Evolutionary conservation across 768 basidiomycete genomes (phyloP), one percentile per base, ranked within the genome.

Genomic region (Lactarius hengduanensis): DNA sequence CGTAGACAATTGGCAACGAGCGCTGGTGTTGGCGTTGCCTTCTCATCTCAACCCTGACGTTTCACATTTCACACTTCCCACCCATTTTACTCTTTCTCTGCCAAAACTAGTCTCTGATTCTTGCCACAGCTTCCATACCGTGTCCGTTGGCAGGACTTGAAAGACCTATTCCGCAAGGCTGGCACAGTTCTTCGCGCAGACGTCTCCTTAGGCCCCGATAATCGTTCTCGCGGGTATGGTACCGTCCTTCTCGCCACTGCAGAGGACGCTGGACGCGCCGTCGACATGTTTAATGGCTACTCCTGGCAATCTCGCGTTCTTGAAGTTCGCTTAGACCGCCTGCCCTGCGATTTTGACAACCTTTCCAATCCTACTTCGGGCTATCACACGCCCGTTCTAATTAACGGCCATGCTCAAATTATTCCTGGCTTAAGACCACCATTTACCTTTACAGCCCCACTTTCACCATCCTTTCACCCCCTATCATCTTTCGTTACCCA

Each of bases 101-200:
- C 32, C n/a, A 41, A 38, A 40, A 47, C 50, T 34, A 43, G 34
- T n/a, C 3, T 20, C 26, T 62, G 28, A 55, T 56, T 28, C 22
- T 43, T 20, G 43, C 57, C 22, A 61, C 71, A 96, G 94, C 85
- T 99, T 30, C 97, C 97, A 0, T 98, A 96, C 77, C 84, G 96
- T 67, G 96, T 98, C 45, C 87, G 97, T 63, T 99, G 97, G 97
- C 97, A 99, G 80, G 97, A 99, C 79, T 85, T 99, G 69, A 98
- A 99, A 72, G 96, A 99, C 76, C 86, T 99, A 61, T 98, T 99
- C 77, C 87, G 96, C 43, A 91, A 92, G 70, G 92, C 96, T 7
- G 97, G 97, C 50, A 97, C 77, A 1, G 77, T 78, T 50, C 75
- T 88, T 4, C 77, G 85, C 28, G 85, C 86, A 9, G 80, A 82